phyloP scores from a whole-genome alignment of 192 early-diverging fungal species.

The Umbelopsis isabellina region DNA sequence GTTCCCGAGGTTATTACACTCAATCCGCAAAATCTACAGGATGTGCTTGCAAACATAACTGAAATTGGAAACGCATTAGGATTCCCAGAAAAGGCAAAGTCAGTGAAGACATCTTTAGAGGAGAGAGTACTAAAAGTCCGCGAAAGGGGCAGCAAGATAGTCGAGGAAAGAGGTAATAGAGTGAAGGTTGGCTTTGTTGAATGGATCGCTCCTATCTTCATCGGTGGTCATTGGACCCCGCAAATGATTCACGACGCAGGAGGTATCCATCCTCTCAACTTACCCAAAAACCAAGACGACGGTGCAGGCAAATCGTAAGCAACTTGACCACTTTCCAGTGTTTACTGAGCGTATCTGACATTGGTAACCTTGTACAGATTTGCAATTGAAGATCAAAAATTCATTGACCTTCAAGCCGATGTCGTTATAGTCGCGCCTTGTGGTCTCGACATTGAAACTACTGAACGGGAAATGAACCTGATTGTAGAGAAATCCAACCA shows the following conservation, averaged over 20 bases:
- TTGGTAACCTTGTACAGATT: slow-evolving; percentile 14
- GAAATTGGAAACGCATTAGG: slow-evolving; percentile 48
- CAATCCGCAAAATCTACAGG: slow-evolving; percentile 31
- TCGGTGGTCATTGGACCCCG: slow-evolving; percentile 58
- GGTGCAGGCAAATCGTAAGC: slow-evolving; percentile 51
- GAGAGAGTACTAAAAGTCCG: slow-evolving; percentile 43
- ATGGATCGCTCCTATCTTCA: slow-evolving; percentile 55
- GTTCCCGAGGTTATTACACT: slow-evolving; percentile 21
- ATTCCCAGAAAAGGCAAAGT: slow-evolving; percentile 34
- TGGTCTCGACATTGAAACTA: slow-evolving; percentile 49
- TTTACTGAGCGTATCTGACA: not conserved
- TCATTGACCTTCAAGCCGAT: slow-evolving; percentile 38
- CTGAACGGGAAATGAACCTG: slow-evolving; percentile 15
- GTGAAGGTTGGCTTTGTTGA: slow-evolving; percentile 52
- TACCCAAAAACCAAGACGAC: slow-evolving; percentile 24
- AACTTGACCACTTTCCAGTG: not conserved
- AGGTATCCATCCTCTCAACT: slow-evolving; percentile 50
- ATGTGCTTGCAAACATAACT: slow-evolving; percentile 51
- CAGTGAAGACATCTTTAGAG: slow-evolving; percentile 28
- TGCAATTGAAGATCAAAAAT: slow-evolving; percentile 37
- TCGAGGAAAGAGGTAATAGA: slow-evolving; percentile 29
- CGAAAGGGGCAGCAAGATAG: slow-evolving; percentile 22
- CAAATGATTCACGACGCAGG: slow-evolving; percentile 52
- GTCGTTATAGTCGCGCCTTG: slow-evolving; percentile 53
- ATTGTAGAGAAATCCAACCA: not conserved